phyloP scores from a whole-genome alignment of 441 rosid genomes.

The Dalechampia spathulata region DNA sequence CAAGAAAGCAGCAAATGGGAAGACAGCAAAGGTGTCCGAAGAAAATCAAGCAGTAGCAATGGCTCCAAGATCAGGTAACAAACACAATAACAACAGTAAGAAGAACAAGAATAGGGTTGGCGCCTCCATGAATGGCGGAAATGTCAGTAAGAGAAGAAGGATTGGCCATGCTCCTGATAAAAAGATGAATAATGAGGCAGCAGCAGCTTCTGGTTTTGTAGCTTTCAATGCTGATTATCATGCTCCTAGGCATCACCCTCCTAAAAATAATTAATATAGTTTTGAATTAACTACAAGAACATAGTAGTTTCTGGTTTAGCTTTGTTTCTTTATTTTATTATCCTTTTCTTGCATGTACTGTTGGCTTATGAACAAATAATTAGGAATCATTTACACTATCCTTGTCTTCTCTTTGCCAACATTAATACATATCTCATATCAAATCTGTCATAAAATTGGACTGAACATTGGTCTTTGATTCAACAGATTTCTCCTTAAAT shows the following conservation, averaged over 20 bases:
- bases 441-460: too few species aligned
- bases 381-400: too few species aligned
- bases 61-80: neutral
- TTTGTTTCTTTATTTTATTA: neutral
- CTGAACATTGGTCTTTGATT: too few species aligned
- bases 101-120: neutral
- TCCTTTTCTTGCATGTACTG: too few species aligned
- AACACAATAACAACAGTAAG: neutral
- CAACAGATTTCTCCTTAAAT: too few species aligned
- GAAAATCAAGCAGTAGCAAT: neutral
- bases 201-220: slow-evolving; percentile 37
- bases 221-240: slow-evolving; percentile 68
- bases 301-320: neutral
- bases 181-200: slow-evolving; percentile 19
- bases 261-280: slow-evolving; percentile 67
- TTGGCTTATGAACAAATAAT: too few species aligned
- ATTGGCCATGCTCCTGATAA: slow-evolving; percentile 9
- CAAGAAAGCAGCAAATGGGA: neutral
- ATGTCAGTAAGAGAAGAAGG: neutral
- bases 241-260: slow-evolving; percentile 75
- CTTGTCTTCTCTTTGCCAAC: too few species aligned
- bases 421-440: too few species aligned
- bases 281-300: too few species aligned
- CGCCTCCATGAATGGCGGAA: neutral
- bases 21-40: neutral